Percentiles rank a stretch among this genome's conserved stretches.
Evolutionary conservation across 768 basidiomycete species (phyloP).

Genomic region (Zangia roseola): DNA sequence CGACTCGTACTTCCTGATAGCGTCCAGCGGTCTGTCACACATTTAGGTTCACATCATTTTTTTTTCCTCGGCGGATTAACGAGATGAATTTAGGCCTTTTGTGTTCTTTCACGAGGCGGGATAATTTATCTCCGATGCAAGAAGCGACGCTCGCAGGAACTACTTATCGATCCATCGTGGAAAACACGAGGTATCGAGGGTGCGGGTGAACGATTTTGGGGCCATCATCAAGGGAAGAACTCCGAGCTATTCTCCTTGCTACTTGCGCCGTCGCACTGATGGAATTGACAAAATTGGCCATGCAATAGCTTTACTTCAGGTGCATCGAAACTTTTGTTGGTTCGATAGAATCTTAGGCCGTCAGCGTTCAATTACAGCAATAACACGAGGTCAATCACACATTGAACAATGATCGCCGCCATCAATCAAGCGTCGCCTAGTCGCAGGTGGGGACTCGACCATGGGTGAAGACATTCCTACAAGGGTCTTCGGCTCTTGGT

Average conservation of each 20-base stretch:
- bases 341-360: slow-evolving; percentile 15
- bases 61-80: slow-evolving; percentile 18
- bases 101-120: slow-evolving; percentile 16
- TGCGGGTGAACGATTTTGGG: slow-evolving; percentile 15
- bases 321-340: slow-evolving; percentile 5
- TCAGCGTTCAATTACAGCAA: slow-evolving; percentile 11
- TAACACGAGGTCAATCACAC: slow-evolving; percentile 22
- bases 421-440: slow-evolving; percentile 21
- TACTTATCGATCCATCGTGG: slow-evolving; percentile 30
- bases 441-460: slow-evolving; percentile 5
- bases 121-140: slow-evolving; percentile 30
- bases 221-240: slow-evolving; percentile 8
- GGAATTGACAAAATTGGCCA: slow-evolving; percentile 1
- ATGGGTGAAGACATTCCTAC: slow-evolving; percentile 1
- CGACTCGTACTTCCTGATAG: background rate
- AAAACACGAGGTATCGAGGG: slow-evolving; percentile 30
- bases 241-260: slow-evolving; percentile 11
- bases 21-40: background rate
- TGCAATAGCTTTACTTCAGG: background rate
- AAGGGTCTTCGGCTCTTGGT: slow-evolving; percentile 18
- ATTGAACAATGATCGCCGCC: slow-evolving; percentile 13
- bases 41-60: background rate
- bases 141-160: slow-evolving; percentile 26
- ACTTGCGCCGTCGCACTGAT: slow-evolving; percentile 7
- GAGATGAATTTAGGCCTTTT: slow-evolving; percentile 19